Evolutionary conservation across 108 stramenopile species (phyloP), one percentile per base, ranked within the genome.

Genomic region (Bacterosira constricta): DNA sequence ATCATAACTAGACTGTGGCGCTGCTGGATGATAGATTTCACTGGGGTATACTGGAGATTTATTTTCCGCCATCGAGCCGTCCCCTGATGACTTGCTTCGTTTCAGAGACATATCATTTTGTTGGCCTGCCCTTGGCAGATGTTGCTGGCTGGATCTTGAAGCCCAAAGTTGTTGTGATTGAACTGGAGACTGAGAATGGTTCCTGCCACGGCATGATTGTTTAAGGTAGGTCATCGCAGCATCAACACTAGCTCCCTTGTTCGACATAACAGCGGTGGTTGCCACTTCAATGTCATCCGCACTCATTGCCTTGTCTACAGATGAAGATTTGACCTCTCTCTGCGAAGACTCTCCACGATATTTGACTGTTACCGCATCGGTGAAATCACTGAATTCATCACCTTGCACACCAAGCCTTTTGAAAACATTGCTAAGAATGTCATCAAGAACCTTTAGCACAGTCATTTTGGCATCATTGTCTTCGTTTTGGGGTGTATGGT

Each of bases 401-500:
- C 46, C 47, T 15, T 71, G 51, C 39, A 91, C 38, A 13, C 90
- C 90, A 59, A 88, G 84, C 45, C 78, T 47, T 11, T 29, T 23
- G 44, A 88, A 88, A 3, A 75, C 87, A 20, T 52, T 58, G 42
- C 80, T 59, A 23, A 88, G 42, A 31, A 87, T 54, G 34, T 82
- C 83, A 36, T 91, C 75, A 30, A 91, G 13, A 30, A 91, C 51
- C 13, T 60, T 27, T 13, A 88, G 66, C 27, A 71, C 82, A 17
- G 67, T 58, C n/a, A 90, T 66, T 46, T 83, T 85, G 47, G 83
- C 86, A 31, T 52, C 63, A 54, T 81, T 88, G 21, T 81, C 55
- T 17, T 69, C 79, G 8, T 54, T 36, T 27, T 49, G 34, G 12
- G 17, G 17, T 53, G 52, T 26, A 25, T 30, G 20, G 15, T n/a